Percentiles rank a stretch among this genome's conserved stretches.
Conservation (phyloP, 169 alveolate genomes). For the Plasmodium cynomolgi region DNA sequence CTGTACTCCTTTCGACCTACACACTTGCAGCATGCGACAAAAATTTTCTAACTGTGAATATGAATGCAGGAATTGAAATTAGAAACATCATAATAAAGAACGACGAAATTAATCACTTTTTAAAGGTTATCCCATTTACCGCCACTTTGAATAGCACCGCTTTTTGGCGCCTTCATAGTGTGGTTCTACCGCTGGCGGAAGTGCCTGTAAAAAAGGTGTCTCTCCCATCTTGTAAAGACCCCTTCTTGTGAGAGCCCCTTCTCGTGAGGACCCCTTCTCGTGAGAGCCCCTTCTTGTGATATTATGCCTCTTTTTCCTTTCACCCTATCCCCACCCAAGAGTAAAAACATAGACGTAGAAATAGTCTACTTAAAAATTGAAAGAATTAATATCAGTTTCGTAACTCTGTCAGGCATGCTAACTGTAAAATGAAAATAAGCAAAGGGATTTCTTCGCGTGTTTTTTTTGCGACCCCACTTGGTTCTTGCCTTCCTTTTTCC, state of each 20-base stretch:
- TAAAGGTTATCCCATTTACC: constrained; percentile 27
- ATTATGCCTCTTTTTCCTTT: background rate
- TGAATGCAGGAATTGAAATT: constrained; percentile 60
- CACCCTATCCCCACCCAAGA: background rate
- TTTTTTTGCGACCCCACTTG: background rate
- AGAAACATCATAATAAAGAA: constrained; percentile 56
- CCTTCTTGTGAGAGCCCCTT: background rate
- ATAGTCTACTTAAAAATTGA: constrained; percentile 63
- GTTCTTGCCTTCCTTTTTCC: background rate
- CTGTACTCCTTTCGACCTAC: background rate
- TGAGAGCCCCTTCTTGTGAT: background rate
- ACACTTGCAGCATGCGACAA: constrained; percentile 36
- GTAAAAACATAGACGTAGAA: constrained; percentile 67
- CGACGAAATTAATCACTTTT: constrained; percentile 54
- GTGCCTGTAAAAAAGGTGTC: background rate
- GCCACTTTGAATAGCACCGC: background rate
- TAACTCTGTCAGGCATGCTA: constrained; percentile 54
- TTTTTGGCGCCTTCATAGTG: background rate
- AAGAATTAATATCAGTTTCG: constrained; percentile 48
- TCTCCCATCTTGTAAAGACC: background rate
- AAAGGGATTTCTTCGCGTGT: background rate
- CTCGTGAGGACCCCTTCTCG: no score
- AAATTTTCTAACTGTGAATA: constrained; percentile 46
- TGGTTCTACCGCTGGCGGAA: background rate
- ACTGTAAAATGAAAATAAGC: constrained; percentile 19